Percentiles rank a stretch among this genome's conserved stretches.
These are phyloP conservation scores for Bolboschoenoplectus hybrid DNA, from an alignment of 202 grass and related monocot genomes.

Conservation along the genomic window DNA sequence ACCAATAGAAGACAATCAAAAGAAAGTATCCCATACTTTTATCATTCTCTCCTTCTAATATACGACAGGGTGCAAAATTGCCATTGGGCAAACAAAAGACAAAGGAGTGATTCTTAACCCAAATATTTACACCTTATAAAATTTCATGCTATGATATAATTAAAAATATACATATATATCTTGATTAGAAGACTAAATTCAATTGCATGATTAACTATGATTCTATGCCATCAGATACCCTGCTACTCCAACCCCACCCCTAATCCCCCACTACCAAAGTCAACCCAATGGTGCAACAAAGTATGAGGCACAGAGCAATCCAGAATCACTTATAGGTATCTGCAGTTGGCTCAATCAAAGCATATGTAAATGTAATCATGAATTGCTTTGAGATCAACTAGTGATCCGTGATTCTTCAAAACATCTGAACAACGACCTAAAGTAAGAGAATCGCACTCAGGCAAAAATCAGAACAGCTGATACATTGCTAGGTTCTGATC, in stretches of 20 bases:
- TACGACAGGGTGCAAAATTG: neutral
- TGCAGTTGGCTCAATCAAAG: neutral
- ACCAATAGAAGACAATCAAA: neutral
- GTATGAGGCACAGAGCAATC: neutral
- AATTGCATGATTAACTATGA: neutral
- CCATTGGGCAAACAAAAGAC: neutral
- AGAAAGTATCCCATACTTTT: neutral
- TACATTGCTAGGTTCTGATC: neutral
- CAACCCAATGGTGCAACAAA: neutral
- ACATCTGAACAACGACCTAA: neutral
- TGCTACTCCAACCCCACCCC: neutral
- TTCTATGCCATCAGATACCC: neutral
- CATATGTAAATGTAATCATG: neutral
- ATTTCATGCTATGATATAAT: neutral
- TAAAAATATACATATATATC: neutral
- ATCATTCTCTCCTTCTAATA: neutral
- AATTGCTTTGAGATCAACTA: slow-evolving; percentile 16
- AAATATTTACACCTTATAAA: neutral
- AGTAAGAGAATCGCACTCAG: neutral
- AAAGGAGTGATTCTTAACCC: neutral
- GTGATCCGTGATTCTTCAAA: neutral
- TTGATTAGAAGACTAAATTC: slow-evolving; percentile 1
- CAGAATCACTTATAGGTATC: neutral
- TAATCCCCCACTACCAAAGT: neutral
- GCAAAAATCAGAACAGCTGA: neutral